Evolutionary conservation across 2,329 filamentous ascomycete genomes (phyloP).

Genomic region (Ceratocystis smalleyi): DNA sequence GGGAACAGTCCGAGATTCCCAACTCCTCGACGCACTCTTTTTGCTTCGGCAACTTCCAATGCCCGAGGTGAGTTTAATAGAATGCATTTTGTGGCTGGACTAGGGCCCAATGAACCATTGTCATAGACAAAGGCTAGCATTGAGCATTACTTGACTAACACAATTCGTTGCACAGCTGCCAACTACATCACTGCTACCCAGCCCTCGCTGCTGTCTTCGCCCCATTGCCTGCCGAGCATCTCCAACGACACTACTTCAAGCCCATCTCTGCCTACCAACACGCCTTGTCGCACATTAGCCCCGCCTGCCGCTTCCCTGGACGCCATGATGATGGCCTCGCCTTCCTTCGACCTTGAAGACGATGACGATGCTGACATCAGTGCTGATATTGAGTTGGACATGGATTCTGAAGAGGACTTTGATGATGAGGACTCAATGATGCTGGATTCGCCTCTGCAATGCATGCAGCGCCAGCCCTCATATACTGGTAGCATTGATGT

Average conservation of each 20-base stretch:
- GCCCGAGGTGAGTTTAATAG: background rate
- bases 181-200: constrained; percentile 5
- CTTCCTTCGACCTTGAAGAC: constrained; percentile 5
- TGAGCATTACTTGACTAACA: background rate
- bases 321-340: constrained; percentile 16
- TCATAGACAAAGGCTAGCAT: background rate
- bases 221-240: constrained; percentile 31
- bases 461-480: constrained; percentile 9
- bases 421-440: constrained; percentile 15
- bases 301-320: constrained; percentile 8
- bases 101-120: no score
- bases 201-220: constrained; percentile 21
- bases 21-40: constrained; percentile 29
- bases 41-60: constrained; percentile 23
- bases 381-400: constrained; percentile 5
- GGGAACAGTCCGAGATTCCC: constrained; percentile 40
- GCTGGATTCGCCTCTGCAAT: constrained; percentile 15
- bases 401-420: constrained; percentile 13
- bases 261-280: constrained; percentile 27
- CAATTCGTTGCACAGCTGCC: background rate
- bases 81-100: no score
- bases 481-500: constrained; percentile 4
- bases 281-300: constrained; percentile 9
- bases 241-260: constrained; percentile 54
- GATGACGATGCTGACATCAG: constrained; percentile 8